Evolutionary conservation across 805 yeast species (phyloP), one percentile per base, ranked within the genome.

Genomic region (Saturnispora halmiae): DNA sequence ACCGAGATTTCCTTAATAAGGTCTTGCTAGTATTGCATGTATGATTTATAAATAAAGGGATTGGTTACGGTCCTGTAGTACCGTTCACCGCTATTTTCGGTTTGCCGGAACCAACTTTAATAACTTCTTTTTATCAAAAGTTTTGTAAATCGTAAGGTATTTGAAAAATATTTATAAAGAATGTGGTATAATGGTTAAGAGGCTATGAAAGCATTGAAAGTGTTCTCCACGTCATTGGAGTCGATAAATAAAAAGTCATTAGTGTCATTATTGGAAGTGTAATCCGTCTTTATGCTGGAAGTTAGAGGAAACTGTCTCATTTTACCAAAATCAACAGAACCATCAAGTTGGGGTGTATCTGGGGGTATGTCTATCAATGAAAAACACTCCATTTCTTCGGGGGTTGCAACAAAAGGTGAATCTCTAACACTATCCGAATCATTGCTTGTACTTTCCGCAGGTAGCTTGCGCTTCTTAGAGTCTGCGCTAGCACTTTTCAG

Each of bases 401-500:
- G 22, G 21, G 25, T 31, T 24, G 41, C 14, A 18, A 29, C 36
- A 11, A n/a, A 18, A 6, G 31, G 31, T 9, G 31, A 28, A 7
- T 28, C 15, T 11, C 15, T 6, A 11, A 15, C 20, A 28, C 21
- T 18, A 15, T 21, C 16, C 11, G 21, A 21, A 19, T n/a, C 22
- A n/a, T 10, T 34, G 31, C 42, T 32, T 40, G 33, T 25, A 19
- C 38, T 32, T 15, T 27, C 16, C 19, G 27, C 16, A 9, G 6
- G 13, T 34, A 2, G 24, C 24, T 15, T 14, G 41, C 41, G 34
- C 34, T 36, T 25, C 15, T 21, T 14, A 19, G 18, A 13, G 6
- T 15, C 27, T 24, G 22, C 36, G n/a, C 45, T 38, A 20, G 43
- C 36, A 37, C 65, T 59, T 45, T 68, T 69, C 50, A 69, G 54